These are phyloP conservation scores for Solanum virginianum DNA, from an alignment of 257 asterid genomes.

Conservation along the genomic window DNA sequence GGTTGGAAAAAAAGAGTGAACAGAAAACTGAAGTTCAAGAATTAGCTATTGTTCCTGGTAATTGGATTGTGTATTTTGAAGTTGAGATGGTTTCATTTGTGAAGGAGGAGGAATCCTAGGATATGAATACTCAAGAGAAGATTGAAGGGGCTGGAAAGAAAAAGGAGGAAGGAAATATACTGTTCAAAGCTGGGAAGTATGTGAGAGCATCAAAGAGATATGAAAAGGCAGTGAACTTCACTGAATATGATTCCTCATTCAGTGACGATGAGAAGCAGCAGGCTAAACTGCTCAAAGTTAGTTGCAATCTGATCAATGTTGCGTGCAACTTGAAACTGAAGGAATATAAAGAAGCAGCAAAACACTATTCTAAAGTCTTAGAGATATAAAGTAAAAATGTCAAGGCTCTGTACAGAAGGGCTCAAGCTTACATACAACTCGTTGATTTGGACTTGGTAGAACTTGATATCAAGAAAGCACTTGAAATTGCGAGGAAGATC, in stretches of 20 bases:
- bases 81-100: slow-evolving; percentile 42
- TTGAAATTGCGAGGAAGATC: too few relatives aligned
- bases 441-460: slow-evolving; percentile 50
- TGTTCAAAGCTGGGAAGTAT: slow-evolving; percentile 43
- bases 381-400: slow-evolving; percentile 35
- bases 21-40: too few relatives aligned
- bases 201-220: slow-evolving; percentile 51
- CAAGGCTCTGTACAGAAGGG: slow-evolving; percentile 55
- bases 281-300: slow-evolving; percentile 23
- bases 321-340: slow-evolving; percentile 57
- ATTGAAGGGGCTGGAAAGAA: slow-evolving; percentile 37
- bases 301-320: slow-evolving; percentile 41
- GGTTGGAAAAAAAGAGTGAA: too few relatives aligned
- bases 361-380: slow-evolving; percentile 35
- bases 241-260: slow-evolving; percentile 34
- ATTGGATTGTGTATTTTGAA: slow-evolving; percentile 30
- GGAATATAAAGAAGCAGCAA: slow-evolving; percentile 41
- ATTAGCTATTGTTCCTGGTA: slow-evolving; percentile 38
- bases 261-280: slow-evolving; percentile 42
- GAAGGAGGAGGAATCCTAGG: slow-evolving; percentile 70
- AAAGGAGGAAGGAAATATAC: slow-evolving; percentile 46
- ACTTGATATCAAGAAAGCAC: slow-evolving; percentile 46
- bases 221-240: slow-evolving; percentile 37
- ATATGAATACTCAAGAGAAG: slow-evolving; percentile 39
- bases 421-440: slow-evolving; percentile 45